Percentiles rank a stretch among this genome's conserved stretches.
Conservation (phyloP, 768 basidiomycete species). For the Trametes cubensis region DNA sequence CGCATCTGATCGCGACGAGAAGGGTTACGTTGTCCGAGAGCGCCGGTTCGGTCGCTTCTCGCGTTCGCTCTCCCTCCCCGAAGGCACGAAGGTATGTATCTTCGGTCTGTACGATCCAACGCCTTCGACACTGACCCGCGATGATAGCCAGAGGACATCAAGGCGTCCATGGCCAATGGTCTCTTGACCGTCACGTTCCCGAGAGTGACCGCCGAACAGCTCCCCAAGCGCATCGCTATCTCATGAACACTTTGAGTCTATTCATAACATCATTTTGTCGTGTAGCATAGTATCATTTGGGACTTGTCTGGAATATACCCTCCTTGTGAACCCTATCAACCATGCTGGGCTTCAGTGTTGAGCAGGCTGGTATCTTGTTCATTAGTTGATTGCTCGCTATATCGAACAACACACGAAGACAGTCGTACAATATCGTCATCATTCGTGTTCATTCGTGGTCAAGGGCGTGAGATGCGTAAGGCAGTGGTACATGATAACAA, state of each 20-base stretch:
- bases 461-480: too few species aligned
- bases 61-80: conserved; percentile 28
- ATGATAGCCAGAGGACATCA: conserved; percentile 32
- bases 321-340: neutral
- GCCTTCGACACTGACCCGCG: neutral
- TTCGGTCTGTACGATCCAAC: conserved; percentile 20
- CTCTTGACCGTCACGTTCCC: conserved; percentile 35
- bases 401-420: too few species aligned
- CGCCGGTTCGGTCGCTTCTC: conserved; percentile 31
- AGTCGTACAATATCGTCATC: too few species aligned
- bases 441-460: too few species aligned
- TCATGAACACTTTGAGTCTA: conserved; percentile 25
- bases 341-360: too few species aligned
- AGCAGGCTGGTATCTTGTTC: too few species aligned
- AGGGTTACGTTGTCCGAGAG: conserved; percentile 37
- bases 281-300: neutral
- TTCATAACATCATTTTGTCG: neutral
- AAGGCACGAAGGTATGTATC: conserved; percentile 28
- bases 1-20: conserved; percentile 37
- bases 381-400: too few species aligned
- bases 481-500: too few species aligned
- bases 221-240: conserved; percentile 32
- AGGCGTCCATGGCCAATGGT: conserved; percentile 33
- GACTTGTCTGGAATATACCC: conserved; percentile 6
- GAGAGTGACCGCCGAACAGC: conserved; percentile 27